Evolutionary conservation across 2,329 filamentous ascomycete species (phyloP), one percentile per base, ranked within the genome.

Genomic region (Zasmidium cellare): DNA sequence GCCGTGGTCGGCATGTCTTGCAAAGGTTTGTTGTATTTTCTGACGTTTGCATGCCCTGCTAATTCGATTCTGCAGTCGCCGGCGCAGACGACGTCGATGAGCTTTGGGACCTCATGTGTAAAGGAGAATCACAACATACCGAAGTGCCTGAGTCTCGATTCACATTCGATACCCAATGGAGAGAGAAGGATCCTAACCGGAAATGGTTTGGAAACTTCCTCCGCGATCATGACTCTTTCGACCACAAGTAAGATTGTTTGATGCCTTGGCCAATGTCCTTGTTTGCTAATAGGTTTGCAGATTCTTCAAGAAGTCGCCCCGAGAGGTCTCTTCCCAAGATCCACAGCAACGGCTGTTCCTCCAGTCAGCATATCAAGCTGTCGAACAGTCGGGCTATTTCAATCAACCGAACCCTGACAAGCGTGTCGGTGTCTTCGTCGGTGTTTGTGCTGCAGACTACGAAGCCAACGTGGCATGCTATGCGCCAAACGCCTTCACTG

Each of bases 391-490:
- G 1, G 72, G 71, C 9, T 72, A 72, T 28, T 69, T 68, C 38
- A 53, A 67, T 1, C 22, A 22, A 1, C 19, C 31, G 18, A 19
- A 22, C 19, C 48, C 60, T 5, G 59, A 45, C 3, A 53, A 49
- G 18, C 50, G 65, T 16, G 60, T 78, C 1, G 78, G 78, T 2
- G 71, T 67, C 18, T 80, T 74, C 47, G 59, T 80, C 1, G 76
- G 77, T 7, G 53, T 65, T 3, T 69, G 69, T 24, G 61, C 57
- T 0, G 63, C 57, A 1, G 77, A 81, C 51, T 80, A 80, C 57
- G 72, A 79, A 18, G 46, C 72, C 31, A 79, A 80, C 51, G 61
- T 77, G 1, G 69, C 70, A 1, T 72, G 22, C 25, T 18, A 59
- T 22, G 14, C 5, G 12, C 14, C 51, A 1, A 74, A 63, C 9